phyloP scores from a whole-genome alignment of 805 yeast genomes.

The Kluyveromyces aestuarii region DNA sequence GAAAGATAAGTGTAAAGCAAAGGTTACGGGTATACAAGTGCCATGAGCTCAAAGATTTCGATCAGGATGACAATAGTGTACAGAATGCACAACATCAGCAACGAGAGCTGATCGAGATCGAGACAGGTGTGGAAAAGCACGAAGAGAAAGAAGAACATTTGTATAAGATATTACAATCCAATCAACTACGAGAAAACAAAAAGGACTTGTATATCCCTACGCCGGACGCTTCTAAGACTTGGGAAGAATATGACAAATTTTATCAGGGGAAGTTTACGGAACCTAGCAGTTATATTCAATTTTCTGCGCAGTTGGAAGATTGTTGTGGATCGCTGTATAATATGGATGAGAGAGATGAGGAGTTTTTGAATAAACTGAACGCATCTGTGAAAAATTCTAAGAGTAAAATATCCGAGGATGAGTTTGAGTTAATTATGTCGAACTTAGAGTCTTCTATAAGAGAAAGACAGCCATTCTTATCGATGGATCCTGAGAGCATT shows the following conservation, averaged over 20 bases:
- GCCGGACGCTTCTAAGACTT: conserved; percentile 81
- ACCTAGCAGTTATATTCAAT: conserved; percentile 76
- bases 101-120: conserved; percentile 81
- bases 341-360: conserved; percentile 85
- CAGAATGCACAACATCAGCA: conserved; percentile 34
- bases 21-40: conserved; percentile 69
- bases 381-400: conserved; percentile 14
- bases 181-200: conserved; percentile 37
- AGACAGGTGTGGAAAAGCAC: conserved; percentile 95
- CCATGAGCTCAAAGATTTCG: conserved; percentile 71
- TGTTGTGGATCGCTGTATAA: conserved; percentile 77
- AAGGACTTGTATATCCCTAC: conserved; percentile 70
- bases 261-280: conserved; percentile 58
- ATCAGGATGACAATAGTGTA: conserved; percentile 32
- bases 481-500: conserved; percentile 77
- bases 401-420: conserved; percentile 57
- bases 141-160: conserved; percentile 97
- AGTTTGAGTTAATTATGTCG: conserved; percentile 72
- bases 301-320: conserved; percentile 94
- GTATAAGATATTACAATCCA: conserved; percentile 78
- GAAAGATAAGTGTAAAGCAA: conserved; percentile 90
- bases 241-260: conserved; percentile 69
- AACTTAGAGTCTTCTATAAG: conserved; percentile 64
- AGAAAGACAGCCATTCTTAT: conserved; percentile 79
- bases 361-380: conserved; percentile 43